phyloP scores from a whole-genome alignment of 192 early-diverging fungal genomes.

The Coemansia asiatica region DNA sequence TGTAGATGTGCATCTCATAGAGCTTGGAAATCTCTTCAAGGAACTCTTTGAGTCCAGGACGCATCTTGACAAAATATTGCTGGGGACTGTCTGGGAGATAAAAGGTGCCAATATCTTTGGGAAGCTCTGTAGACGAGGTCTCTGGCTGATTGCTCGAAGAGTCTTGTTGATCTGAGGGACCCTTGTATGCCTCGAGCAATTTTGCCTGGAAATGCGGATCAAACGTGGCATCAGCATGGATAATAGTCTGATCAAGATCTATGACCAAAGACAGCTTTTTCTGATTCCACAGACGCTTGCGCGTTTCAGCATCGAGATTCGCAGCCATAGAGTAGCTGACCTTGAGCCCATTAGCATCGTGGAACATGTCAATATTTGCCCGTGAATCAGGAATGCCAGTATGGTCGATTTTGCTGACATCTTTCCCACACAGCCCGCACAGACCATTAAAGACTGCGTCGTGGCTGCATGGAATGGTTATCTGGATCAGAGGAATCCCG shows the following conservation, averaged over 20 bases:
- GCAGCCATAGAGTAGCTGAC: slow-evolving; percentile 57
- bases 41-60: slow-evolving; percentile 82
- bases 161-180: slow-evolving; percentile 11
- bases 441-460: slow-evolving; percentile 72
- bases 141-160: slow-evolving; percentile 7
- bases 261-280: slow-evolving; percentile 86
- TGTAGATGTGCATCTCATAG: slow-evolving; percentile 98
- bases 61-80: slow-evolving; percentile 83
- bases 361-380: slow-evolving; percentile 78
- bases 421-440: slow-evolving; percentile 80
- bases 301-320: slow-evolving; percentile 21
- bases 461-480: slow-evolving; percentile 70
- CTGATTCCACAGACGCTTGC: slow-evolving; percentile 59
- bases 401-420: slow-evolving; percentile 51
- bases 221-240: slow-evolving; percentile 71
- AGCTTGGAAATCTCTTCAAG: slow-evolving; percentile 62
- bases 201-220: slow-evolving; percentile 36
- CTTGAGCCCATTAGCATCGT: slow-evolving; percentile 68
- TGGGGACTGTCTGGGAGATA: slow-evolving; percentile 65
- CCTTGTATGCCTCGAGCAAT: slow-evolving; percentile 47
- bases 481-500: slow-evolving; percentile 18
- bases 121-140: slow-evolving; percentile 9
- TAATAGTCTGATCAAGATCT: slow-evolving; percentile 96
- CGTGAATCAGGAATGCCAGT: slow-evolving; percentile 54
- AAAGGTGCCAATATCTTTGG: slow-evolving; percentile 75